phyloP scores from a whole-genome alignment of 2,329 filamentous ascomycete genomes.

The Fusarium sp. region DNA sequence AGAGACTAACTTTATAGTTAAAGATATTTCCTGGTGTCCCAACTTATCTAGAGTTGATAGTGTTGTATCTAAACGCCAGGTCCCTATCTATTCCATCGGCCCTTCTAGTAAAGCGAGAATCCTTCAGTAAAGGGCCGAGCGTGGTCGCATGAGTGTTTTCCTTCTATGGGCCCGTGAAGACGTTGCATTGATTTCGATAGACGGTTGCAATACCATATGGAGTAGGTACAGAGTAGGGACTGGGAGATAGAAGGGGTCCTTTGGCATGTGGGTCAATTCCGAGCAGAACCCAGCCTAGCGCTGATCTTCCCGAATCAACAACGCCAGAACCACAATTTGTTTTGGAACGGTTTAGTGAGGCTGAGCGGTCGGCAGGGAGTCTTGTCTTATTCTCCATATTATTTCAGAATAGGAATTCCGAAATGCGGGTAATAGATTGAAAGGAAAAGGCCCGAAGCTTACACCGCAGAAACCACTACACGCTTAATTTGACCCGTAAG shows the following conservation, averaged over 20 bases:
- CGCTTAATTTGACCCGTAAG: background rate
- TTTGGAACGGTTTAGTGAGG: background rate
- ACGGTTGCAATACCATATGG: background rate
- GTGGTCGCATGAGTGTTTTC: background rate
- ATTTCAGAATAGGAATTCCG: background rate
- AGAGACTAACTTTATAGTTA: background rate
- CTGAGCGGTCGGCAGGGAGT: background rate
- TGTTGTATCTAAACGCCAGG: background rate
- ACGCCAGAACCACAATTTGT: background rate
- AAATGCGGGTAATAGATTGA: background rate
- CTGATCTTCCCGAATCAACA: background rate
- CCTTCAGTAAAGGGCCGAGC: background rate
- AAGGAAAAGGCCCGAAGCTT: conserved; percentile 2
- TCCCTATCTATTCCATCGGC: background rate
- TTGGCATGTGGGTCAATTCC: background rate
- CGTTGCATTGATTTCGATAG: background rate
- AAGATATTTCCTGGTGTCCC: rapidly evolving
- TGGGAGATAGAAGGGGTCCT: background rate
- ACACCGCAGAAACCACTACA: background rate
- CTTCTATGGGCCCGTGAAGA: background rate
- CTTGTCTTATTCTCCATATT: background rate
- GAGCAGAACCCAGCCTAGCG: background rate
- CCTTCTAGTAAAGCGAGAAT: background rate
- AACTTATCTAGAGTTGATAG: background rate
- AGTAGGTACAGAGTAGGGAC: background rate